Percentiles rank a stretch among this genome's conserved stretches.
These are phyloP conservation scores for Vaccinium myrtillus DNA, from an alignment of 148 eudicot genomes.

Conservation along the genomic window DNA sequence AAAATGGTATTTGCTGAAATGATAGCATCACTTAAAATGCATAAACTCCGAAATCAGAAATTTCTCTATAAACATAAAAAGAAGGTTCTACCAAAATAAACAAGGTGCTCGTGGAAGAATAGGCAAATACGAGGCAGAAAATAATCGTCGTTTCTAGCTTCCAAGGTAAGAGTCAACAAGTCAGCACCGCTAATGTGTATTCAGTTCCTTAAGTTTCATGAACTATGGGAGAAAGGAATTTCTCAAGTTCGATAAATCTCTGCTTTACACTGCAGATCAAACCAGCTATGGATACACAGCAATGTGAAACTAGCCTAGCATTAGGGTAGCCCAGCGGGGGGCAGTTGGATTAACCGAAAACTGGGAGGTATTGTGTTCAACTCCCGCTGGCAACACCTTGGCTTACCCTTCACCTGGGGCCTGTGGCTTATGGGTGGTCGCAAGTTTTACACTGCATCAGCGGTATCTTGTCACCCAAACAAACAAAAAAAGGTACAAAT, in stretches of 20 bases:
- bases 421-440: too few relatives aligned
- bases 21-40: background rate
- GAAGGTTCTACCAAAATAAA: background rate
- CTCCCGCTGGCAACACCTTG: too few relatives aligned
- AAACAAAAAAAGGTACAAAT: too few relatives aligned
- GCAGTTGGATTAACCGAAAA: too few relatives aligned
- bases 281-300: too few relatives aligned
- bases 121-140: background rate
- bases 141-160: background rate
- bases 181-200: background rate
- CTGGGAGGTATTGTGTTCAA: too few relatives aligned
- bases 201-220: background rate
- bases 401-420: too few relatives aligned
- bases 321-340: background rate
- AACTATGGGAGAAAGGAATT: background rate
- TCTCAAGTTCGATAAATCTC: too few relatives aligned
- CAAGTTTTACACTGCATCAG: too few relatives aligned
- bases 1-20: background rate
- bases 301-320: too few relatives aligned
- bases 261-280: too few relatives aligned
- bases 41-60: background rate
- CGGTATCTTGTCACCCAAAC: too few relatives aligned
- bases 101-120: background rate
- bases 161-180: background rate
- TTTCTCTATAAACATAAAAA: background rate